Base-by-base conservation (phyloP, 495 filamentous ascomycete genomes). In the Xylaria sp. region DNA sequence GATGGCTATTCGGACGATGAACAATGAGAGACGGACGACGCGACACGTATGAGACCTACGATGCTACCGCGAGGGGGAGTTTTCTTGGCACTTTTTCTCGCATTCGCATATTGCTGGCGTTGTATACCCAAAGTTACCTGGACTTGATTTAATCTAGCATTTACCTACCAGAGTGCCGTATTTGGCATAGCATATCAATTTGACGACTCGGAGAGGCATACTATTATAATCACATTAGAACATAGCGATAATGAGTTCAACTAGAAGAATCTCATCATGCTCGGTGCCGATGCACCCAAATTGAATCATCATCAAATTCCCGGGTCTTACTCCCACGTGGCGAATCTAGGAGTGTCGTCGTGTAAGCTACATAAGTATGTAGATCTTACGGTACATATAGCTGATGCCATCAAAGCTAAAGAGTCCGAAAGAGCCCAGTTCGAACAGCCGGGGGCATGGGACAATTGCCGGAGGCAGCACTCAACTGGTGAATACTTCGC, bases 1-100 rank as follows among this genome's bases (percentile, higher is more conserved):
- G 75, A 29, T 75, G 75, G 76, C 68, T 78, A 6, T 72, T 78
- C n/a, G 67, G 74, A 62, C 72, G 76, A 69, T 76, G 73, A 75
- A 57, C 53, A 24, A 44, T 14, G 26, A 61, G 24, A 61, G 67
- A 74, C 55, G 63, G 70, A 76, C 48, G 68, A 72, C 68, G 75
- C 48, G 68, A 72, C 50, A 50, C 73, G 72, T 17, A 66, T 17
- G 62, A 66, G 31, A 40, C 61, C 37, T 44, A 52, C 41, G 61
- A 64, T n/a, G 29, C 35, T 5, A 11, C 14, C 8, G 21, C 15
- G 19, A 35, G n/a, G n/a, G n/a, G n/a, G n/a, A n/a, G n/a, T 48
- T 48, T 61, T 21, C 26, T 31, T 26, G 31, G 1, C 21, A 15
- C 15, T 21, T 59, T 37, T 67, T 67, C 21, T 19, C 43, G 35